A percentile compares a stretch with the other conserved stretches of the same genome.
Conservation (phyloP, 2,329 filamentous ascomycete species). For the Tolypocladium ophioglossoides region DNA sequence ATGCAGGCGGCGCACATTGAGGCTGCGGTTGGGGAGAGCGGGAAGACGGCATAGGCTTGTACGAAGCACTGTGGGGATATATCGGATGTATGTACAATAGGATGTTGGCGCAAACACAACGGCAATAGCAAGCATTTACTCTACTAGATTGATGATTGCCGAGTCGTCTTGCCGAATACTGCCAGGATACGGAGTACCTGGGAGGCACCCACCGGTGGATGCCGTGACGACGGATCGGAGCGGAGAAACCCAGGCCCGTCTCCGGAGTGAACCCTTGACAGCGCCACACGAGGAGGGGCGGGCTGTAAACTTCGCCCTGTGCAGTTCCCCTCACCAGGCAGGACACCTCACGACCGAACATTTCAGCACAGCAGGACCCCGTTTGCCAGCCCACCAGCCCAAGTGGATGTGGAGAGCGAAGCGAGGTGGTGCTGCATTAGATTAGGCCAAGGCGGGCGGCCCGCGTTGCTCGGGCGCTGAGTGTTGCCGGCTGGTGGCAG, state of each 20-base stretch:
- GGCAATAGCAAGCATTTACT: no score
- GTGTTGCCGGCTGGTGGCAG: background rate
- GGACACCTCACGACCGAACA: slow-evolving; percentile 28
- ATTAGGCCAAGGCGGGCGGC: background rate
- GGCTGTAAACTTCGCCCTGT: slow-evolving; percentile 14
- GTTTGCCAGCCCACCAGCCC: background rate
- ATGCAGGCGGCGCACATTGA: slow-evolving; percentile 11
- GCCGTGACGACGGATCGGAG: no score
- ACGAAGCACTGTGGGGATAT: background rate
- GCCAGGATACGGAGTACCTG: no score
- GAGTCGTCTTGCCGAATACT: no score
- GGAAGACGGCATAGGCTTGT: slow-evolving; percentile 5
- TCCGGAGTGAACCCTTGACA: background rate
- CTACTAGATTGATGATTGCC: no score
- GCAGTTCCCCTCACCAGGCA: slow-evolving; percentile 23
- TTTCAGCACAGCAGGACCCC: slow-evolving; percentile 29
- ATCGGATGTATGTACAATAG: background rate
- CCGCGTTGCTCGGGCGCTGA: background rate
- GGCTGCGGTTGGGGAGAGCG: slow-evolving; percentile 8
- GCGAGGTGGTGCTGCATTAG: background rate
- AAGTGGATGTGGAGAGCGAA: background rate
- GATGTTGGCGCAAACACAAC: no score
- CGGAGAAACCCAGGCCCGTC: background rate
- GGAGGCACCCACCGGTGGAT: no score
- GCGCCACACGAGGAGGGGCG: background rate